These are phyloP conservation scores for Blastobotrys petasosporus DNA, from an alignment of 1,139 yeast genomes.

Conservation along the genomic window DNA sequence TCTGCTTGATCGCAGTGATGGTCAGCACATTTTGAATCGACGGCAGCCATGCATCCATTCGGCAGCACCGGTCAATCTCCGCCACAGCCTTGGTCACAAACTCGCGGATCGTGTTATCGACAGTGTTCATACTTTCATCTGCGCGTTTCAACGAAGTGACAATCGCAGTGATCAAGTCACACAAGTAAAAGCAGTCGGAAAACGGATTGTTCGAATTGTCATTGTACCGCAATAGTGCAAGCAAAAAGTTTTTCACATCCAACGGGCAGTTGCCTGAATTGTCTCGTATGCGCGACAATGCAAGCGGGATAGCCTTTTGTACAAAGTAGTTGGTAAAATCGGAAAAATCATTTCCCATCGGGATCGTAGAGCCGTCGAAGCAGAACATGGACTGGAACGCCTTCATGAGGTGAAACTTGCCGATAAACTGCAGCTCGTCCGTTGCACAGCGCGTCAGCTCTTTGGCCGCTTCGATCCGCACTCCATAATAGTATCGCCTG, in stretches of 20 bases:
- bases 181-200: slow-evolving; percentile 66
- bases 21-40: slow-evolving; percentile 60
- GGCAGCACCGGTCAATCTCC: slow-evolving; percentile 66
- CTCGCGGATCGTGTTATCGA: slow-evolving; percentile 13
- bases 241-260: slow-evolving; percentile 54
- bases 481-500: slow-evolving; percentile 78
- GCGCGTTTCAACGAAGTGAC: slow-evolving; percentile 40
- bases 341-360: slow-evolving; percentile 73
- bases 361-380: slow-evolving; percentile 59
- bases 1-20: slow-evolving; percentile 51
- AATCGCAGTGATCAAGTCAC: slow-evolving; percentile 52
- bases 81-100: slow-evolving; percentile 44
- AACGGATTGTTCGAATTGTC: slow-evolving; percentile 78
- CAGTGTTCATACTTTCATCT: slow-evolving; percentile 5
- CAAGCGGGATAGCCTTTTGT: slow-evolving; percentile 60
- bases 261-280: slow-evolving; percentile 62
- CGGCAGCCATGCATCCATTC: slow-evolving; percentile 85
- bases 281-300: slow-evolving; percentile 57
- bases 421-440: slow-evolving; percentile 58
- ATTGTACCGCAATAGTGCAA: slow-evolving; percentile 72
- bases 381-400: slow-evolving; percentile 70
- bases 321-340: slow-evolving; percentile 63
- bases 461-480: slow-evolving; percentile 78
- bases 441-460: slow-evolving; percentile 68
- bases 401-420: slow-evolving; percentile 63